Evolutionary conservation across 129 eudicot genomes (phyloP), one percentile per base, ranked within the genome.

Genomic region (Centaurea solstitialis): DNA sequence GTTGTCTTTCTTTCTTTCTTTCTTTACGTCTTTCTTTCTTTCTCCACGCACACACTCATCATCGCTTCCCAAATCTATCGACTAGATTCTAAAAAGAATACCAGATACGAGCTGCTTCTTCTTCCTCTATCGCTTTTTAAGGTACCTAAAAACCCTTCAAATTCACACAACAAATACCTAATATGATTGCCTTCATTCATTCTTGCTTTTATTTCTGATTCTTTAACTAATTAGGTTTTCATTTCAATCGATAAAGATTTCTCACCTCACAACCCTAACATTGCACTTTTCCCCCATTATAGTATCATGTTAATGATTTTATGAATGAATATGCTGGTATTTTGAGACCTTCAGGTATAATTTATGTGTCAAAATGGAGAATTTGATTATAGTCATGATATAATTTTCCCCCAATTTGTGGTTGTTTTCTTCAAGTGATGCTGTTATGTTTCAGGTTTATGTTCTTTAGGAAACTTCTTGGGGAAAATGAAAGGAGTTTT

Each of bases 181-280:
- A 9, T 41, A 9, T 10, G 8, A 53, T 53, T 57, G n/a, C 22
- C 22, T 57, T 53, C 64, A 17, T 53, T 53, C 64, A 53, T 15
- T 15, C 8, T 53, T 21, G 65, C 22, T 57, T 57, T 57, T 57
- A 53, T 53, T 18, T 53, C 21, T 21, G 62, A 53, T 57, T 17
- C 22, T n/a, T 17, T 0, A 57, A 57, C 65, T 57, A 57, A 57
- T 57, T 57, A 57, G 65, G 65, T n/a, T 24, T 67, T 67, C 0
- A 30, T 78, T 41, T 41, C 11, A 77, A 67, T 41, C 13, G 23
- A 12, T 76, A 23, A 62, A 38, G 12, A 0, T 76, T 38, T 62
- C 22, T 67, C 24, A 43, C 24, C 76, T 80, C 4, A 65, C 24
- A 81, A 66, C 80, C 80, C 80, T 45, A 81, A 66, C 20, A 22